Evolutionary conservation across 371 early-diverging fungal genomes (phyloP).

Genomic region (Basidiobolus meristosporus): DNA sequence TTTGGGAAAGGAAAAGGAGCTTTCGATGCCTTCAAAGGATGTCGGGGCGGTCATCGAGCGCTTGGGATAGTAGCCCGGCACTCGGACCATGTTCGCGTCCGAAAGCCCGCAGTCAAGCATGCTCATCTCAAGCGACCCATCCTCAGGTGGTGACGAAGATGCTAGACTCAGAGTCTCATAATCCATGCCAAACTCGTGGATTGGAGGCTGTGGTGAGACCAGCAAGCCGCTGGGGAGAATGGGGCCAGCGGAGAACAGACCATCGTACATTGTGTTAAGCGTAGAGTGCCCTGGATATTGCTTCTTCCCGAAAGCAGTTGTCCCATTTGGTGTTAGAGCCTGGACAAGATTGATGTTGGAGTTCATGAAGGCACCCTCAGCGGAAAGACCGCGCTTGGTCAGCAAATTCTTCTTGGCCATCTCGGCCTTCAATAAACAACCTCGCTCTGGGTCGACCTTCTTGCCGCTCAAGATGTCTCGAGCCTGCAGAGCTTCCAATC

Average conservation of each 20-base stretch:
- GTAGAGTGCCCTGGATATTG: no score
- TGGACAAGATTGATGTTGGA: background rate
- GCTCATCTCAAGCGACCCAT: background rate
- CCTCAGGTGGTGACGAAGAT: background rate
- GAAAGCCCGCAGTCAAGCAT: no score
- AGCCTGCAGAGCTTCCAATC: conserved; percentile 71
- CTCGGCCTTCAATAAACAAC: conserved; percentile 77
- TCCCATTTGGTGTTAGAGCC: background rate
- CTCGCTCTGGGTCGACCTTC: conserved; percentile 67
- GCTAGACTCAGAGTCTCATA: background rate
- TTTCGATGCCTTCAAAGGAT: no score
- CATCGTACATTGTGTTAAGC: background rate
- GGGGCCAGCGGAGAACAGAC: background rate
- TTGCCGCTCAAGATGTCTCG: conserved; percentile 70
- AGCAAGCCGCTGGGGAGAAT: background rate
- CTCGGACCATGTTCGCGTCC: no score
- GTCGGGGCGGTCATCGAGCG: no score
- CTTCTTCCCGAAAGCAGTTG: background rate
- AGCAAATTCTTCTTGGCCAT: conserved; percentile 91
- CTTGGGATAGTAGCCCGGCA: no score
- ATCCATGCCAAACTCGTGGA: background rate
- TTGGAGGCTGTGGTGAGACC: background rate
- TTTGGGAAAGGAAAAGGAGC: no score
- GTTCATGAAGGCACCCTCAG: background rate
- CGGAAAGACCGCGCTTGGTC: conserved; percentile 22